These are phyloP conservation scores for Tylopilus sp. DNA, from an alignment of 1,284 basidiomycete species.

Conservation along the genomic window DNA sequence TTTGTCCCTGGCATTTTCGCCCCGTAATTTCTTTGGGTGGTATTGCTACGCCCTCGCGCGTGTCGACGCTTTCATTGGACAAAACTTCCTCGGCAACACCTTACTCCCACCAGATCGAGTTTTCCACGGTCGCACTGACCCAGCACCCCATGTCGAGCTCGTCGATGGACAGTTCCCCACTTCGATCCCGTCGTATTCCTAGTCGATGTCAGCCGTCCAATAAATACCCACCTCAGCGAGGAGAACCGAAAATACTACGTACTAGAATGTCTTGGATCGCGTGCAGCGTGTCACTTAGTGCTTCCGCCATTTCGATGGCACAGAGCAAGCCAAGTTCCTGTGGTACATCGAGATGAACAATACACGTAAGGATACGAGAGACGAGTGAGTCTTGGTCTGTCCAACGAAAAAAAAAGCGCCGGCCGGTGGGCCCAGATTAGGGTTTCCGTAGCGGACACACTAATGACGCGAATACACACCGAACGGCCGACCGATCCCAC, in stretches of 20 bases:
- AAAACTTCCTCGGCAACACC: not conserved
- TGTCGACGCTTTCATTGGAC: not conserved
- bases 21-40: too few relatives aligned
- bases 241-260: not conserved
- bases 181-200: conserved; percentile 9
- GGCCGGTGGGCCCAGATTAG: not conserved
- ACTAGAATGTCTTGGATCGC: conserved; percentile 12
- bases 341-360: conserved; percentile 3
- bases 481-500: conserved; percentile 2
- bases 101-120: not conserved
- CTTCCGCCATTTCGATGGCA: not conserved
- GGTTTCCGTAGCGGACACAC: not conserved
- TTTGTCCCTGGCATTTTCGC: too few relatives aligned
- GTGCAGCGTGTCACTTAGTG: conserved; percentile 7
- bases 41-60: not conserved
- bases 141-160: conserved; percentile 25
- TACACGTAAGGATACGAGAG: conserved; percentile 9
- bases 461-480: conserved; percentile 8
- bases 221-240: not conserved
- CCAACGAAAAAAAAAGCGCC: not conserved
- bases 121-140: conserved; percentile 4
- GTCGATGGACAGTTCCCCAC: not conserved
- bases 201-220: not conserved
- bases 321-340: conserved; percentile 19
- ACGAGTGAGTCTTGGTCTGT: conserved; percentile 9